A percentile compares a stretch with the other conserved stretches of the same genome.
phyloP scores from a whole-genome alignment of 208 protist genomes.

The Wallacemonas collosoma region DNA sequence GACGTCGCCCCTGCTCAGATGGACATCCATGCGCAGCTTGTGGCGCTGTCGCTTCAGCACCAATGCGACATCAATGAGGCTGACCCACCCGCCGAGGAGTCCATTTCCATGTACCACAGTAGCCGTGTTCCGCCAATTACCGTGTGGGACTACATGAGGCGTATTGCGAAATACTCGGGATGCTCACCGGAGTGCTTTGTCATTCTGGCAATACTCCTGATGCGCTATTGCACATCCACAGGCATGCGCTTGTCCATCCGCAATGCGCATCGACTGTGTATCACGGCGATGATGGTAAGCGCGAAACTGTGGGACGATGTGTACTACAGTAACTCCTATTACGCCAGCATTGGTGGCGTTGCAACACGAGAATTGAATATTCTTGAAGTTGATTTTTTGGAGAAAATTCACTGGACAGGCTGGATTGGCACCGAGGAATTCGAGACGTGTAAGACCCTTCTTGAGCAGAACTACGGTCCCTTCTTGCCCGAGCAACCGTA shows the following conservation, averaged over 20 bases:
- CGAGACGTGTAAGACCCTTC: slow-evolving; percentile 40
- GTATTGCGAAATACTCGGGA: slow-evolving; percentile 90
- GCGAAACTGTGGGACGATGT: slow-evolving; percentile 91
- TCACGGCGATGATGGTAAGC: slow-evolving; percentile 85
- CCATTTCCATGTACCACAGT: slow-evolving; percentile 70
- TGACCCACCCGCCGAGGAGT: not conserved
- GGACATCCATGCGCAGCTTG: slow-evolving; percentile 49
- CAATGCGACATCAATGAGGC: slow-evolving; percentile 42
- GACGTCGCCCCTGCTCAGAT: slow-evolving; percentile 41
- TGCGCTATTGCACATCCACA: slow-evolving; percentile 74
- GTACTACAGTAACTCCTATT: slow-evolving; percentile 92
- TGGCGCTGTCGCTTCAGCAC: slow-evolving; percentile 62
- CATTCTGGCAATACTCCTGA: slow-evolving; percentile 89
- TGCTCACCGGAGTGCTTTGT: slow-evolving; percentile 93
- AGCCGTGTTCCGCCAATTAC: slow-evolving; percentile 79
- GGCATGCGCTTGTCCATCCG: slow-evolving; percentile 48
- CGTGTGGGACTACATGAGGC: slow-evolving; percentile 85
- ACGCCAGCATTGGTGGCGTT: slow-evolving; percentile 90
- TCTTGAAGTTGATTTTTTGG: slow-evolving; percentile 88
- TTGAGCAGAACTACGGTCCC: slow-evolving; percentile 39
- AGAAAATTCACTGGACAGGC: slow-evolving; percentile 80
- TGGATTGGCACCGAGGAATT: slow-evolving; percentile 75
- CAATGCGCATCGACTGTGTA: slow-evolving; percentile 88
- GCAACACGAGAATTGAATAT: slow-evolving; percentile 74
- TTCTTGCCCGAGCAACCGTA: slow-evolving; percentile 11